These are phyloP conservation scores for Komagataella mondaviorum DNA, from an alignment of 805 yeast genomes.

Conservation along the genomic window DNA sequence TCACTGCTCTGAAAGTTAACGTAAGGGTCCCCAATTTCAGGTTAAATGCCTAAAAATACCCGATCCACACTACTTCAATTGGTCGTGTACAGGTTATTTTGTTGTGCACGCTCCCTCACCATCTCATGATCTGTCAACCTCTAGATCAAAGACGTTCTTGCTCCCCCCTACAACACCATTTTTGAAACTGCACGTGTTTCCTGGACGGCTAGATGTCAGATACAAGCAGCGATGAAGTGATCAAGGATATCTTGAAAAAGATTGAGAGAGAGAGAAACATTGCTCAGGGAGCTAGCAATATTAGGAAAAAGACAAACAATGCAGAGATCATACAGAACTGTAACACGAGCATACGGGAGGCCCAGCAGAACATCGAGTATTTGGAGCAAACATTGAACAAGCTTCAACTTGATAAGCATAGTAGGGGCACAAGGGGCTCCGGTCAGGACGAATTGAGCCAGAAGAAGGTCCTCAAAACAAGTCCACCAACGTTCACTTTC, in stretches of 20 bases:
- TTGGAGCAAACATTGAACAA: slow-evolving; percentile 65
- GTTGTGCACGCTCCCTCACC: neutral
- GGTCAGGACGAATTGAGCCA: slow-evolving; percentile 5
- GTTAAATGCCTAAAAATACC: neutral
- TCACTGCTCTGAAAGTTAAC: neutral
- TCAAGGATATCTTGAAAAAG: slow-evolving; percentile 62
- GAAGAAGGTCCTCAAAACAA: slow-evolving; percentile 10
- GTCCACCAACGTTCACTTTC: slow-evolving; percentile 41
- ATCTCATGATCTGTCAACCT: neutral
- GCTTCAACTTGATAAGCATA: slow-evolving; percentile 25
- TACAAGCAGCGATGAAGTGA: neutral
- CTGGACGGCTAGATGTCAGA: neutral
- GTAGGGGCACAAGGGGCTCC: neutral
- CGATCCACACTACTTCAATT: neutral
- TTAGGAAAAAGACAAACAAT: slow-evolving; percentile 70
- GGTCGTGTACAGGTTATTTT: neutral
- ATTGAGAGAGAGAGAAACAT: slow-evolving; percentile 82
- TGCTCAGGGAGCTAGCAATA: slow-evolving; percentile 73
- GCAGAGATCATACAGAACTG: slow-evolving; percentile 80
- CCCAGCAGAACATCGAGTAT: slow-evolving; percentile 83
- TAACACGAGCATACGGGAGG: slow-evolving; percentile 81
- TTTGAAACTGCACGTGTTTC: neutral
- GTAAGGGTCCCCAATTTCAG: neutral
- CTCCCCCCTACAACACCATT: neutral
- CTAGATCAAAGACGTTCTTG: neutral